A percentile compares a stretch with the other conserved stretches of the same genome.
phyloP scores from a whole-genome alignment of 768 basidiomycete species.

The Mycena amicta region DNA sequence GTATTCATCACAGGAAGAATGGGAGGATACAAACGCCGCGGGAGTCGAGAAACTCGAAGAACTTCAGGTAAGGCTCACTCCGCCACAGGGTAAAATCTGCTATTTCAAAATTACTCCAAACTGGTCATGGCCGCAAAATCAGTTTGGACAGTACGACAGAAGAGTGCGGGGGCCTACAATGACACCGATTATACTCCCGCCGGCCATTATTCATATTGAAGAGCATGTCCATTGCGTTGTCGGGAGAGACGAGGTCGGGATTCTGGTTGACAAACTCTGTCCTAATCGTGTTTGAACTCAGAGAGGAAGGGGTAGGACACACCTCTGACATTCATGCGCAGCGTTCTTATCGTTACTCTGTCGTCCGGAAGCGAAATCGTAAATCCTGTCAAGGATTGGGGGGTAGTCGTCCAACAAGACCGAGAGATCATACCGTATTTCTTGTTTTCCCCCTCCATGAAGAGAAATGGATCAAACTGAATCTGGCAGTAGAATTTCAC shows the following conservation, averaged over 20 bases:
- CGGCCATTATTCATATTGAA: slow-evolving; percentile 51
- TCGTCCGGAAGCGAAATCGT: slow-evolving; percentile 69
- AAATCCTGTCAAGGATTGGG: slow-evolving; percentile 45
- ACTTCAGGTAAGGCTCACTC: slow-evolving; percentile 62
- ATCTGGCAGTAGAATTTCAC: slow-evolving; percentile 45
- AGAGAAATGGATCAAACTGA: slow-evolving; percentile 51
- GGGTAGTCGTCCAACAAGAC: too few species aligned
- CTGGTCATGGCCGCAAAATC: slow-evolving; percentile 25
- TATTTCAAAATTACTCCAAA: slow-evolving; percentile 76
- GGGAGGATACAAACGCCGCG: slow-evolving; percentile 44
- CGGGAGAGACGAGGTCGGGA: slow-evolving; percentile 55
- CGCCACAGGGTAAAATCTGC: slow-evolving; percentile 73
- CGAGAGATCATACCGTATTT: slow-evolving; percentile 43
- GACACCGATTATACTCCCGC: slow-evolving; percentile 64
- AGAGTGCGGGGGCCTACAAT: slow-evolving; percentile 45
- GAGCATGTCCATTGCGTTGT: slow-evolving; percentile 65
- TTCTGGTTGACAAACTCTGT: slow-evolving; percentile 47
- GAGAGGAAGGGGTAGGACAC: too few species aligned
- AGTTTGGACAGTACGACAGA: not conserved
- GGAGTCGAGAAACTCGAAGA: slow-evolving; percentile 73
- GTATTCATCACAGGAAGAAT: not conserved
- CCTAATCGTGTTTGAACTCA: too few species aligned
- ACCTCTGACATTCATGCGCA: slow-evolving; percentile 65
- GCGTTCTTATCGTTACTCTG: slow-evolving; percentile 60
- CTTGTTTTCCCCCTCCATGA: slow-evolving; percentile 57